phyloP scores from a whole-genome alignment of 495 filamentous ascomycete species.

The Saxophila tyrrhenica region DNA sequence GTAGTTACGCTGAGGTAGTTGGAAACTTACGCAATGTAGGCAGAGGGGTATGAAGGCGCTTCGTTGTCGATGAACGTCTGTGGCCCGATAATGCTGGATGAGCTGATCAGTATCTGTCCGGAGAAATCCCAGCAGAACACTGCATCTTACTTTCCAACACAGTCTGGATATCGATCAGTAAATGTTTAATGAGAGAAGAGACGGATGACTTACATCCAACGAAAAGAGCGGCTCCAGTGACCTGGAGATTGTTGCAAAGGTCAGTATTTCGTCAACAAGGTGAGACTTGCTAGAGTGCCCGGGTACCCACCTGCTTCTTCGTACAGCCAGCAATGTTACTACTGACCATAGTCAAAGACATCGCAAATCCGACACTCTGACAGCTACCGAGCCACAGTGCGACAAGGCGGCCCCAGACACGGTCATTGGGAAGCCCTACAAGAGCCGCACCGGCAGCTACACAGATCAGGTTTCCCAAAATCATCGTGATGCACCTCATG shows the following conservation, averaged over 20 bases:
- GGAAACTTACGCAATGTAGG: conserved; percentile 40
- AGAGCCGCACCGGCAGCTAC: conserved; percentile 29
- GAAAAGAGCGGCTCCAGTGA: neutral
- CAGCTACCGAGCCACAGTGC: conserved; percentile 35
- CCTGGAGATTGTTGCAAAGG: neutral
- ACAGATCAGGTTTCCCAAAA: conserved; percentile 32
- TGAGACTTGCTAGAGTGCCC: too few relatives aligned
- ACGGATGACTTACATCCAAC: neutral
- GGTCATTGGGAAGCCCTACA: conserved; percentile 33
- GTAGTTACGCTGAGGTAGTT: too few relatives aligned
- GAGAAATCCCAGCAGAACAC: neutral
- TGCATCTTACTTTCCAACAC: neutral
- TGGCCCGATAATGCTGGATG: conserved; percentile 18
- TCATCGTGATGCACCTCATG: conserved; percentile 33
- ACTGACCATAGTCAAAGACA: conserved; percentile 29
- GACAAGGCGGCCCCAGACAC: conserved; percentile 44
- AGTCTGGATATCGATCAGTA: neutral
- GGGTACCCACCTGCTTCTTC: conserved; percentile 31
- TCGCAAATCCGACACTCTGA: conserved; percentile 33
- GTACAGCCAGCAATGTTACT: conserved; percentile 45
- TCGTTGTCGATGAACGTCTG: conserved; percentile 39
- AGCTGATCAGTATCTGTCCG: neutral
- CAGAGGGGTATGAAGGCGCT: conserved; percentile 40
- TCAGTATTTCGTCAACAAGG: too few relatives aligned
- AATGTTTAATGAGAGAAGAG: neutral